Conservation (phyloP, 495 filamentous ascomycete species). For the Podospora didyma region DNA sequence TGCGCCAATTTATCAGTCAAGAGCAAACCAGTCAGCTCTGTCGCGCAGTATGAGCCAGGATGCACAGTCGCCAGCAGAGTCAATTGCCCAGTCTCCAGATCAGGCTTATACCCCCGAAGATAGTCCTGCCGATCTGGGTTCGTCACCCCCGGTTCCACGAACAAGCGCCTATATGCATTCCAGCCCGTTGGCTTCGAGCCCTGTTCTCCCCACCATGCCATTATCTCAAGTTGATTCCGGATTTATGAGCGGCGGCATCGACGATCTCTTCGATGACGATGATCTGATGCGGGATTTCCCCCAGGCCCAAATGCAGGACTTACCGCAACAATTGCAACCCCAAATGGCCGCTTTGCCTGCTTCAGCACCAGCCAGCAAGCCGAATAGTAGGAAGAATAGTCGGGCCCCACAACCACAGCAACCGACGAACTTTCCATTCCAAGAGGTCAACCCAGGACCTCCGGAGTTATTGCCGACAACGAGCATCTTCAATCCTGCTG, state of each 20-base stretch:
- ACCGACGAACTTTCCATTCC: conserved; percentile 32
- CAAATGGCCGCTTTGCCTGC: conserved; percentile 10
- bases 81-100: conserved; percentile 53
- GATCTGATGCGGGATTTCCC: conserved; percentile 18
- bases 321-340: conserved; percentile 7
- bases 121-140: conserved; percentile 63
- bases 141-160: conserved; percentile 71
- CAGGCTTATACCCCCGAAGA: conserved; percentile 49
- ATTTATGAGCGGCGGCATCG: conserved; percentile 72
- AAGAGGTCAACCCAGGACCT: conserved; percentile 38
- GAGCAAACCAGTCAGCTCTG: conserved; percentile 6
- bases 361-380: conserved; percentile 9
- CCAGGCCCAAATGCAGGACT: conserved; percentile 14
- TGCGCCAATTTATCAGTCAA: conserved; percentile 6
- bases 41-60: conserved; percentile 29
- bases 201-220: conserved; percentile 62
- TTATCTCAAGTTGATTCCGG: conserved; percentile 63
- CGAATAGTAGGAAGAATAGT: conserved; percentile 12
- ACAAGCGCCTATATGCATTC: conserved; percentile 41
- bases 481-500: conserved; percentile 39
- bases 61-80: conserved; percentile 41
- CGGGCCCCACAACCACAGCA: conserved; percentile 6
- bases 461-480: conserved; percentile 42
- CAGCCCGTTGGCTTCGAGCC: conserved; percentile 64
- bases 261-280: conserved; percentile 51